phyloP scores from a whole-genome alignment of 2,329 filamentous ascomycete genomes.

The Periconia digitata region DNA sequence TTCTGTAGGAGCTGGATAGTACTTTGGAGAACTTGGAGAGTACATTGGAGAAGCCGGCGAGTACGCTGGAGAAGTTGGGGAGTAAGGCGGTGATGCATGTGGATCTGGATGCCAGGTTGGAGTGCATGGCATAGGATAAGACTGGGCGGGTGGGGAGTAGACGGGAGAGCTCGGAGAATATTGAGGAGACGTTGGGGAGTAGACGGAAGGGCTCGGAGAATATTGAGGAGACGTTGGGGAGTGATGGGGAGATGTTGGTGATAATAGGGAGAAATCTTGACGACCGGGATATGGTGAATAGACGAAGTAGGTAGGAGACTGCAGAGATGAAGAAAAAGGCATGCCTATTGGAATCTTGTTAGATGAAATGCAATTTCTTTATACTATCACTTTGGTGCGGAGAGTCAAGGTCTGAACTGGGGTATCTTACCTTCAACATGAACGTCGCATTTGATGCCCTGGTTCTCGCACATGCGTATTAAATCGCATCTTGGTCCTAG shows the following conservation, averaged over 20 bases:
- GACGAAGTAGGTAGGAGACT: too few species aligned
- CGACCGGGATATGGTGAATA: too few species aligned
- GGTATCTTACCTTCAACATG: not conserved
- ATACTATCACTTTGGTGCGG: not conserved
- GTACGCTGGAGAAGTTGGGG: too few species aligned
- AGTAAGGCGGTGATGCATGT: too few species aligned
- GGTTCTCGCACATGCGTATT: not conserved
- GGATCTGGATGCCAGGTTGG: not conserved
- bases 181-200: not conserved
- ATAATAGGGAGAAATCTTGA: not conserved
- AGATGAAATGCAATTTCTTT: too few species aligned
- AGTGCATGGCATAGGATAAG: not conserved
- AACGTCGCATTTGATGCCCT: not conserved
- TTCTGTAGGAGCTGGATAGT: too few species aligned
- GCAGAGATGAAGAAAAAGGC: not conserved
- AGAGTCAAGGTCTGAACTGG: not conserved
- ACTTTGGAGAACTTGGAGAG: too few species aligned
- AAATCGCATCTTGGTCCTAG: not conserved
- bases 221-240: not conserved
- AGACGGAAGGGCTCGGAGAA: not conserved
- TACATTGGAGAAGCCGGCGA: too few species aligned
- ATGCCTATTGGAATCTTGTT: too few species aligned
- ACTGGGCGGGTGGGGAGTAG: too few species aligned
- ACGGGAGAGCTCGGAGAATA: not conserved
- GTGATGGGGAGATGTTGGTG: not conserved